Evolutionary conservation across 1,284 basidiomycete genomes (phyloP).

Genomic region (Paramarasmius palmivorus): DNA sequence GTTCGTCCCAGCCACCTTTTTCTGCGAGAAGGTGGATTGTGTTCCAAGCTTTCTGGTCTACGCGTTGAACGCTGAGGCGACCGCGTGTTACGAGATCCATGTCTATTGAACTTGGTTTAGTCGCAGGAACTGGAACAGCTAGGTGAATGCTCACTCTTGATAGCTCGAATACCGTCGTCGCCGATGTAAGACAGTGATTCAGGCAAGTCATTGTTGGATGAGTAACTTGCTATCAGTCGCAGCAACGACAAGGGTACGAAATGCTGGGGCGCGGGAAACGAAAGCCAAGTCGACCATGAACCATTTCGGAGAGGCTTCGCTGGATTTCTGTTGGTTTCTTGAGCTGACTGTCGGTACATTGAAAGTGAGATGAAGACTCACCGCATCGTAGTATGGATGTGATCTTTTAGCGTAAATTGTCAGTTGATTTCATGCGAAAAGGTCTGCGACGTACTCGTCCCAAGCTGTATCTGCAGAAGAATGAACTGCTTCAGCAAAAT

Average conservation of each 20-base stretch:
- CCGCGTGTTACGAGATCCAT: slow-evolving; percentile 88
- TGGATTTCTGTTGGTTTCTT: slow-evolving; percentile 61
- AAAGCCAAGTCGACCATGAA: slow-evolving; percentile 90
- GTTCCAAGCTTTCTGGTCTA: slow-evolving; percentile 69
- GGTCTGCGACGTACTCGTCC: slow-evolving; percentile 62
- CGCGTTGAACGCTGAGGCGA: slow-evolving; percentile 86
- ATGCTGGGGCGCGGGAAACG: slow-evolving; percentile 60
- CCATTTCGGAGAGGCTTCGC: slow-evolving; percentile 81
- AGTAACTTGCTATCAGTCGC: slow-evolving; percentile 56
- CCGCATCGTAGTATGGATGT: slow-evolving; percentile 90
- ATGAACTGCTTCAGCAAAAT: slow-evolving; percentile 6
- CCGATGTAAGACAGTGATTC: slow-evolving; percentile 67
- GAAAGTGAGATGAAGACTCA: slow-evolving; percentile 30
- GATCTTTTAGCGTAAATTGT: slow-evolving; percentile 36
- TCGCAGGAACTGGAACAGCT: neutral
- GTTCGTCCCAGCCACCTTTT: slow-evolving; percentile 71
- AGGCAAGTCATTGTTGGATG: slow-evolving; percentile 37
- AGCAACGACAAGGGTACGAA: slow-evolving; percentile 83
- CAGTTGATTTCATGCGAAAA: slow-evolving; percentile 10
- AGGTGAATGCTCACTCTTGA: slow-evolving; percentile 51
- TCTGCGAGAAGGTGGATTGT: slow-evolving; percentile 68
- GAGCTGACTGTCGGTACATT: slow-evolving; percentile 2
- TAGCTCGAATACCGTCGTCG: slow-evolving; percentile 54
- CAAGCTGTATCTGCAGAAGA: slow-evolving; percentile 76
- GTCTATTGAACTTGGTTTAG: slow-evolving; percentile 29